Percentiles rank a stretch among this genome's conserved stretches.
phyloP scores from a whole-genome alignment of 768 basidiomycete species.

The Panus rudis region DNA sequence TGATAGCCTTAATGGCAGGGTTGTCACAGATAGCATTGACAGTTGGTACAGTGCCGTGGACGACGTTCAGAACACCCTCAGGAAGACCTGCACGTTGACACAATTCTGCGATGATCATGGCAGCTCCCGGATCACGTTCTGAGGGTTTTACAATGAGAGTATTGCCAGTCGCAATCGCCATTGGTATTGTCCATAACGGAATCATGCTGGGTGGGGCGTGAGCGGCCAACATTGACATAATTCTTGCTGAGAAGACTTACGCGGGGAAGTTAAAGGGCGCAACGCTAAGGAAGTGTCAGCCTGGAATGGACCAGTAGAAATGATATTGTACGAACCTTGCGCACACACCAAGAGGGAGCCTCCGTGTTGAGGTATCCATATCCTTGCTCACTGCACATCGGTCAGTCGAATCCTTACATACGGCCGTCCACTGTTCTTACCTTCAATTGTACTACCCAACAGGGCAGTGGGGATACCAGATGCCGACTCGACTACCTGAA shows the following conservation, averaged over 20 bases:
- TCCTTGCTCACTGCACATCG: constrained; percentile 77
- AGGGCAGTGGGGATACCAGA: constrained; percentile 76
- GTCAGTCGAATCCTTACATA: too few relatives aligned
- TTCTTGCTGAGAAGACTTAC: constrained; percentile 33
- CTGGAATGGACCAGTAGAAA: not conserved
- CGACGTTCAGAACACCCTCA: constrained; percentile 84
- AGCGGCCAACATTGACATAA: not conserved
- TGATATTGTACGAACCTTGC: constrained; percentile 37
- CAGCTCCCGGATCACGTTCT: constrained; percentile 93
- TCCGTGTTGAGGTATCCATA: constrained; percentile 90
- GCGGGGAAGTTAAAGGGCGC: constrained; percentile 91
- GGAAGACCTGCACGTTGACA: constrained; percentile 83
- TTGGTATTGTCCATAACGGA: constrained; percentile 91
- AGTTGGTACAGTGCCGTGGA: constrained; percentile 84
- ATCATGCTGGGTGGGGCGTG: constrained; percentile 63
- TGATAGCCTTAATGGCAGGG: constrained; percentile 86
- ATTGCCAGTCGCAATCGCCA: constrained; percentile 87
- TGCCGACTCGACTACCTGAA: constrained; percentile 83
- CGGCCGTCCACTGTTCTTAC: too few relatives aligned
- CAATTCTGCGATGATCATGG: constrained; percentile 96
- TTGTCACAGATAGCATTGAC: constrained; percentile 95
- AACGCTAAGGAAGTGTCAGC: constrained; percentile 34
- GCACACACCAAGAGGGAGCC: constrained; percentile 82
- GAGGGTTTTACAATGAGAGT: constrained; percentile 93
- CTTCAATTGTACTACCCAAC: constrained; percentile 90